phyloP scores from a whole-genome alignment of 208 protist species.

The Leishmania major region DNA sequence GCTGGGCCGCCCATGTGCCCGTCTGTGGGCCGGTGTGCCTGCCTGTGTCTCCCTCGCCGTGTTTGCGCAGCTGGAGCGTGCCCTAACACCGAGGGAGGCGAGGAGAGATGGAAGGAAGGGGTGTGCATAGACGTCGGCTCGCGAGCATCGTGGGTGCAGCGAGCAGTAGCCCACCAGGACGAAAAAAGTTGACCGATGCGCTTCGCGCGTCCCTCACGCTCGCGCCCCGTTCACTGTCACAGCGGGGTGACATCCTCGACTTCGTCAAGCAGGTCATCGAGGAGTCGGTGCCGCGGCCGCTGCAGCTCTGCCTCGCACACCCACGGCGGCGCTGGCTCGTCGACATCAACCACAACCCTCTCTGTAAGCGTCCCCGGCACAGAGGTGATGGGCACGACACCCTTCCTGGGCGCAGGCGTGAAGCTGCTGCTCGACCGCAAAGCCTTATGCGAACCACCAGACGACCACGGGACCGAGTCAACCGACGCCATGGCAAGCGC shows the following conservation, averaged over 20 bases:
- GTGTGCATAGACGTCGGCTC: background rate
- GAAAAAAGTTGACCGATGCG: background rate
- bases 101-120: background rate
- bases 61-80: background rate
- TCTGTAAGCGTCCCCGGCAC: background rate
- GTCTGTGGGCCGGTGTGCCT: background rate
- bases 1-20: background rate
- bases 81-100: background rate
- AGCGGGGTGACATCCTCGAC: conserved; percentile 67
- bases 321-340: background rate
- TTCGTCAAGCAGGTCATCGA: conserved; percentile 21
- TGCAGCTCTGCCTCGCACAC: conserved; percentile 21
- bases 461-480: background rate
- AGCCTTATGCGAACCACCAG: background rate
- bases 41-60: background rate
- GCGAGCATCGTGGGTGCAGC: background rate
- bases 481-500: background rate
- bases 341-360: background rate
- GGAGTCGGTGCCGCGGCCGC: conserved; percentile 10
- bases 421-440: background rate
- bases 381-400: background rate
- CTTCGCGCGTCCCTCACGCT: background rate
- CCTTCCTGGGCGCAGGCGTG: background rate
- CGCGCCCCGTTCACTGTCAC: background rate
- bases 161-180: background rate